A percentile compares a stretch with the other conserved stretches of the same genome.
These are phyloP conservation scores for Schoenoplectus triqueter DNA, from an alignment of 202 grass and related monocot species.

Conservation along the genomic window DNA sequence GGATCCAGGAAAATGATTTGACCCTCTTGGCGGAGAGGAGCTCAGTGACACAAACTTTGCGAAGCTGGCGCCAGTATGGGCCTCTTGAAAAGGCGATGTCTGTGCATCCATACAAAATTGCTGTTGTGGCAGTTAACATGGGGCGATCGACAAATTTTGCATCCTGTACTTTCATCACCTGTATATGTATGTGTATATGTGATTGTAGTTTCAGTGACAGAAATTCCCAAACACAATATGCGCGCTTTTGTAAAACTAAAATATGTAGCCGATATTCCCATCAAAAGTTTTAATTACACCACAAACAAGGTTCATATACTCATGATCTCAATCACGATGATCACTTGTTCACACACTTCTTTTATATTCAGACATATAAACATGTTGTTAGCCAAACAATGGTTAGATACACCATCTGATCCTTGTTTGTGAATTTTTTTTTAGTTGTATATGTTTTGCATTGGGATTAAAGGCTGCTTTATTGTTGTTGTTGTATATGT, in stretches of 20 bases:
- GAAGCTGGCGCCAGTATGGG: conserved; percentile 44
- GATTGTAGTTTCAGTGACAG: background rate
- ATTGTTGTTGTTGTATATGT: background rate
- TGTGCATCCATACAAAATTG: conserved; percentile 25
- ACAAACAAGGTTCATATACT: background rate
- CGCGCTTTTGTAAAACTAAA: background rate
- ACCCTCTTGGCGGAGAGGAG: conserved; percentile 44
- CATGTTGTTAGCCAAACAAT: background rate
- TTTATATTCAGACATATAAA: background rate
- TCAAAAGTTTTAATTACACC: background rate
- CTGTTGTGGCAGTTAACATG: background rate
- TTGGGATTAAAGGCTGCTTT: too few relatives aligned
- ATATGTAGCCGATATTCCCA: background rate
- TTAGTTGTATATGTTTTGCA: background rate
- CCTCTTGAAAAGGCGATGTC: conserved; percentile 44
- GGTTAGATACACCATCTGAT: background rate
- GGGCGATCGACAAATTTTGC: conserved; percentile 44
- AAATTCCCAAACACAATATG: background rate
- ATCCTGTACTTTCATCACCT: conserved; percentile 55
- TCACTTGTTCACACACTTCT: background rate
- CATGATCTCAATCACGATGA: background rate
- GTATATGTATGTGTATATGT: background rate
- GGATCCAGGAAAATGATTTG: conserved; percentile 35
- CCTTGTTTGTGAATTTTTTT: background rate
- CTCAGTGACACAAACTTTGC: conserved; percentile 45